These are phyloP conservation scores for Backusella australiensis DNA, from an alignment of 192 early-diverging fungal species.

Conservation along the genomic window DNA sequence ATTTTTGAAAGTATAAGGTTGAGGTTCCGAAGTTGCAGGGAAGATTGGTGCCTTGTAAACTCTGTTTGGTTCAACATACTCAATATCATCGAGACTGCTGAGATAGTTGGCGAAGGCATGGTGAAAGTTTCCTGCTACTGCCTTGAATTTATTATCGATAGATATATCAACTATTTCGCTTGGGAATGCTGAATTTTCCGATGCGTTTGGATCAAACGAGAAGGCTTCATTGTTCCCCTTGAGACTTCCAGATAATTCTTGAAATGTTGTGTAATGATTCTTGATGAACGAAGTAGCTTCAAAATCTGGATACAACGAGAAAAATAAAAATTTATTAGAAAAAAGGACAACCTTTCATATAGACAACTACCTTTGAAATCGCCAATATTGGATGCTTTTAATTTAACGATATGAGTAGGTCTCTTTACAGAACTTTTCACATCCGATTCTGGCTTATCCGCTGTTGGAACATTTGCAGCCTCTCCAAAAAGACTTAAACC, in stretches of 20 bases:
- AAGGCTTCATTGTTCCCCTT: neutral
- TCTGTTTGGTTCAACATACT: constrained; percentile 29
- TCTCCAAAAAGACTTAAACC: neutral
- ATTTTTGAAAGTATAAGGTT: neutral
- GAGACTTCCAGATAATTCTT: neutral
- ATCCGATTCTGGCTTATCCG: neutral
- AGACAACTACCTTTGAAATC: neutral
- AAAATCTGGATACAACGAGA: neutral
- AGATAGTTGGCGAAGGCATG: constrained; percentile 21
- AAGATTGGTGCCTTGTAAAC: constrained; percentile 11
- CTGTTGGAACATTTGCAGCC: neutral
- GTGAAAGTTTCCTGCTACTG: constrained; percentile 19
- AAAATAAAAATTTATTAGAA: neutral
- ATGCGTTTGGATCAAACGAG: neutral
- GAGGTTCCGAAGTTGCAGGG: neutral
- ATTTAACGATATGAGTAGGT: neutral
- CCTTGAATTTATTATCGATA: neutral
- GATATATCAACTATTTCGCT: neutral
- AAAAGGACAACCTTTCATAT: neutral
- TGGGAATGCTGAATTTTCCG: neutral
- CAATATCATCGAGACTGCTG: neutral
- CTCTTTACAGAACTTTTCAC: neutral
- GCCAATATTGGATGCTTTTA: neutral
- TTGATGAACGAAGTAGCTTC: constrained; percentile 4
- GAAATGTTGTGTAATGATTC: constrained; percentile 12